Percentiles rank a stretch among this genome's conserved stretches.
phyloP scores from a whole-genome alignment of 495 filamentous ascomycete species.

The Symbiotaphrina buchneri region DNA sequence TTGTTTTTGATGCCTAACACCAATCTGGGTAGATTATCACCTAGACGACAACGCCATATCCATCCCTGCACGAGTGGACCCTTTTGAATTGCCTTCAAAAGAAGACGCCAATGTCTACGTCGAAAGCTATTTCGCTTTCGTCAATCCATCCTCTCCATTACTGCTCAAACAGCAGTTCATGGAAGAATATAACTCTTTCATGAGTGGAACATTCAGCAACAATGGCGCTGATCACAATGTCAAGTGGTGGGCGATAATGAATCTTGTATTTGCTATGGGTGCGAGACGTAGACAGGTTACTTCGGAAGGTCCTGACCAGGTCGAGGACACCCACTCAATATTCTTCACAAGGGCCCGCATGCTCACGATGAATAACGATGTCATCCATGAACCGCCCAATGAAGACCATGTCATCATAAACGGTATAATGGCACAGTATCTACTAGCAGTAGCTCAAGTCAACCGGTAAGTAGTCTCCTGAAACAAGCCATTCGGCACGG shows the following conservation, averaged over 20 bases:
- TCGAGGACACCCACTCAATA: slow-evolving; percentile 25
- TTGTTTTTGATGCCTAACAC: no score
- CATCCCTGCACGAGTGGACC: slow-evolving; percentile 12
- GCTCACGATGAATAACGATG: slow-evolving; percentile 24
- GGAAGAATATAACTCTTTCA: slow-evolving; percentile 19
- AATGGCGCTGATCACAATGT: slow-evolving; percentile 16
- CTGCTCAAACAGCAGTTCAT: slow-evolving; percentile 30
- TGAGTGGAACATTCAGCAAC: no score
- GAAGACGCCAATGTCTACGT: slow-evolving; percentile 28
- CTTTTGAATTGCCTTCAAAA: slow-evolving; percentile 24
- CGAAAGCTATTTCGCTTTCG: slow-evolving; percentile 28
- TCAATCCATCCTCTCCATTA: slow-evolving; percentile 38
- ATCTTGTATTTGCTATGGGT: slow-evolving; percentile 39
- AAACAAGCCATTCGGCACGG: neutral
- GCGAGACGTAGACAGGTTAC: slow-evolving; percentile 25
- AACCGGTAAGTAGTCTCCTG: slow-evolving; percentile 36
- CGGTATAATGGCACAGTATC: slow-evolving; percentile 34
- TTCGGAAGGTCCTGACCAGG: slow-evolving; percentile 18
- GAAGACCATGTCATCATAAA: slow-evolving; percentile 33
- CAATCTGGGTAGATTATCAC: no score
- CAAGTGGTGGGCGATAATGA: slow-evolving; percentile 33
- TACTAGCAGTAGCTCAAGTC: slow-evolving; percentile 30
- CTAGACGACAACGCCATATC: neutral
- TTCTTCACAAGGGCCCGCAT: slow-evolving; percentile 31
- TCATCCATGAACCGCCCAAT: slow-evolving; percentile 28